Percentiles rank a stretch among this genome's conserved stretches.
Evolutionary conservation across 495 filamentous ascomycete genomes (phyloP).

Genomic region (Ascobolus immersus): DNA sequence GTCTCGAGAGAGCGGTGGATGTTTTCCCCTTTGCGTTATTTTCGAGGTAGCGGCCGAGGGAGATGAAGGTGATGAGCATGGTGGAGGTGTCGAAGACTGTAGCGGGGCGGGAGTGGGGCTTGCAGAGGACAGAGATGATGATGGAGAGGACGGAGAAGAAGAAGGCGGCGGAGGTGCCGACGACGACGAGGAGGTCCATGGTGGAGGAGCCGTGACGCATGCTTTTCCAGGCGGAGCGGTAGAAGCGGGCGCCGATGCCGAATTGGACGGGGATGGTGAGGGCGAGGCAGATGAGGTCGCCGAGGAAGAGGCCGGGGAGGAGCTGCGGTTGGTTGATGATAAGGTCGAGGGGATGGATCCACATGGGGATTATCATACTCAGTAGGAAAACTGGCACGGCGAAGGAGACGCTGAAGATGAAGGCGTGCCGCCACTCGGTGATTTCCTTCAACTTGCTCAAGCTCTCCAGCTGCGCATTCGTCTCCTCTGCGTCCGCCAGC

Average conservation of each 20-base stretch:
- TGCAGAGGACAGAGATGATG: conserved; percentile 43
- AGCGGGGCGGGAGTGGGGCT: conserved; percentile 47
- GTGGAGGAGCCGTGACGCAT: conserved; percentile 72
- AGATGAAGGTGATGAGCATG: conserved; percentile 95
- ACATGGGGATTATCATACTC: conserved; percentile 77
- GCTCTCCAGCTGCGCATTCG: conserved; percentile 87
- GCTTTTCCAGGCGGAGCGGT: conserved; percentile 70
- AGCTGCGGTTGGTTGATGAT: conserved; percentile 23
- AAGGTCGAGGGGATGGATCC: conserved; percentile 42
- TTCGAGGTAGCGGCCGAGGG: conserved; percentile 73
- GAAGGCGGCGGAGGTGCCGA: conserved; percentile 91
- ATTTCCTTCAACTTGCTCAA: conserved; percentile 91
- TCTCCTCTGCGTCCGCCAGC: conserved; percentile 74
- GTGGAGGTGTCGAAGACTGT: conserved; percentile 95
- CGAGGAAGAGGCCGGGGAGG: conserved; percentile 55
- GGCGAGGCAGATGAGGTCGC: conserved; percentile 55
- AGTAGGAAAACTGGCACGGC: conserved; percentile 80
- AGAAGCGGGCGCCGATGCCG: conserved; percentile 82
- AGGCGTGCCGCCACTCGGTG: conserved; percentile 64
- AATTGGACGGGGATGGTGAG: conserved; percentile 90
- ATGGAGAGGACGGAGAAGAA: conserved; percentile 87
- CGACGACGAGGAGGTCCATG: conserved; percentile 89
- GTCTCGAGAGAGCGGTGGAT: conserved; percentile 70
- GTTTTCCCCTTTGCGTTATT: conserved; percentile 94
- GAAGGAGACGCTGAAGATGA: conserved; percentile 47